Evolutionary conservation across 2,329 filamentous ascomycete genomes (phyloP).

Genomic region (Catunica adiposa): DNA sequence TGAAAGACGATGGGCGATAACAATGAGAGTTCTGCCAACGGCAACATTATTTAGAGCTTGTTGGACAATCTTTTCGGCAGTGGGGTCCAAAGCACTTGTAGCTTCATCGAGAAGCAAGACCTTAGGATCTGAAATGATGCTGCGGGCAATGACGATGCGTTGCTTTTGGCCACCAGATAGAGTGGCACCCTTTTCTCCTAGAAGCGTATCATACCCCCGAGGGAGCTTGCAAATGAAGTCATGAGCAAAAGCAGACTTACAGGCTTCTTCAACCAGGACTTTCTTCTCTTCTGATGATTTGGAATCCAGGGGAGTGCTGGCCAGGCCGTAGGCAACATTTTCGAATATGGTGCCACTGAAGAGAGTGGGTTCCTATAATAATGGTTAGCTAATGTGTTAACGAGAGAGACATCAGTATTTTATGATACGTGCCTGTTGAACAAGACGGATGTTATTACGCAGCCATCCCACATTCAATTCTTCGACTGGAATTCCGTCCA

Average conservation of each 20-base stretch:
- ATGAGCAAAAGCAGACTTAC: slow-evolving; percentile 51
- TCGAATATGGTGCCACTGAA: slow-evolving; percentile 66
- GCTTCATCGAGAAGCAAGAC: slow-evolving; percentile 60
- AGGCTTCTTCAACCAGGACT: slow-evolving; percentile 36
- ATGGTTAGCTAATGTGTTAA: background rate
- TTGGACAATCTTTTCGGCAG: slow-evolving; percentile 36
- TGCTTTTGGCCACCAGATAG: slow-evolving; percentile 79
- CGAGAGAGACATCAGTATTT: background rate
- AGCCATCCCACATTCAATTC: slow-evolving; percentile 54
- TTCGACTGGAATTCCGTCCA: slow-evolving; percentile 51
- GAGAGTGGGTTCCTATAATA: slow-evolving; percentile 28
- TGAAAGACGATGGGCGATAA: slow-evolving; percentile 45
- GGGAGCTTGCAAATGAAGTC: slow-evolving; percentile 51
- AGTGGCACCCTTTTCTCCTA: slow-evolving; percentile 48
- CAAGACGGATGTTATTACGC: slow-evolving; percentile 56
- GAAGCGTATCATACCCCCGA: slow-evolving; percentile 50
- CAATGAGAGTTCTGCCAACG: slow-evolving; percentile 44
- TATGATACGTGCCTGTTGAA: slow-evolving; percentile 66
- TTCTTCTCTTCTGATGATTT: slow-evolving; percentile 18
- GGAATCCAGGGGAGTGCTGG: slow-evolving; percentile 30
- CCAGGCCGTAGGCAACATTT: slow-evolving; percentile 61
- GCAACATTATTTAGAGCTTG: slow-evolving; percentile 37
- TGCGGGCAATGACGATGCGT: slow-evolving; percentile 63
- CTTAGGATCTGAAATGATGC: slow-evolving; percentile 57
- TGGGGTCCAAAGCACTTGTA: slow-evolving; percentile 39